A percentile compares a stretch with the other conserved stretches of the same genome.
These are phyloP conservation scores for Lasiodiplodia theobromae DNA, from an alignment of 2,329 filamentous ascomycete species.

Conservation along the genomic window DNA sequence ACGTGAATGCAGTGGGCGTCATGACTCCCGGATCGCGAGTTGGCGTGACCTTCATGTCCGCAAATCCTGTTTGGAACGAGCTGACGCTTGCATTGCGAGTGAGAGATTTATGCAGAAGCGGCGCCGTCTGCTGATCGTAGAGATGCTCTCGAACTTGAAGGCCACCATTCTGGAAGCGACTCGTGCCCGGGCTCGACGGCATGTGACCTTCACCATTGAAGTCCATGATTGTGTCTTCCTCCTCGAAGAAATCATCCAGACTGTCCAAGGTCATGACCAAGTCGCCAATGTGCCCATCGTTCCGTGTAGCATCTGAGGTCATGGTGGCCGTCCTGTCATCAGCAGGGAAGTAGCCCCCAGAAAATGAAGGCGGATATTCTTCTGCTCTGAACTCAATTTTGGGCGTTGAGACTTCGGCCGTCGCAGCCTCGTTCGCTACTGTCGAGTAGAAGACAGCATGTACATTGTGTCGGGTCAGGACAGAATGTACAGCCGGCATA, in stretches of 20 bases:
- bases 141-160: slow-evolving; percentile 80
- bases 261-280: slow-evolving; percentile 70
- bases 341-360: slow-evolving; percentile 71
- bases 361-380: slow-evolving; percentile 66
- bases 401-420: slow-evolving; percentile 73
- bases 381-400: slow-evolving; percentile 94
- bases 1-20: slow-evolving; percentile 64
- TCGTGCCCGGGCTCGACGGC: slow-evolving; percentile 41
- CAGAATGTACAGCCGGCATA: slow-evolving; percentile 87
- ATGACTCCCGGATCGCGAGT: slow-evolving; percentile 59
- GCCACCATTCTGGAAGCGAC: slow-evolving; percentile 39
- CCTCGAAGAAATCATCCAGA: slow-evolving; percentile 63
- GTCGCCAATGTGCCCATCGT: slow-evolving; percentile 79
- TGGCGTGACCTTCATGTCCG: slow-evolving; percentile 70
- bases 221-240: slow-evolving; percentile 49
- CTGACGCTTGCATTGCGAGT: slow-evolving; percentile 73
- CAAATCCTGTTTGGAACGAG: slow-evolving; percentile 88
- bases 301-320: slow-evolving; percentile 82
- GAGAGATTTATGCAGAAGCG: slow-evolving; percentile 84
- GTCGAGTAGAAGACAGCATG: slow-evolving; percentile 97
- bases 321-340: slow-evolving; percentile 85
- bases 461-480: slow-evolving; percentile 86
- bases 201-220: slow-evolving; percentile 43
- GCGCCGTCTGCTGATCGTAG: slow-evolving; percentile 91
- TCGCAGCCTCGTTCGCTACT: slow-evolving; percentile 57